A percentile compares a stretch with the other conserved stretches of the same genome.
Conservation (phyloP, 768 basidiomycete genomes). For the Suillus weaverae region DNA sequence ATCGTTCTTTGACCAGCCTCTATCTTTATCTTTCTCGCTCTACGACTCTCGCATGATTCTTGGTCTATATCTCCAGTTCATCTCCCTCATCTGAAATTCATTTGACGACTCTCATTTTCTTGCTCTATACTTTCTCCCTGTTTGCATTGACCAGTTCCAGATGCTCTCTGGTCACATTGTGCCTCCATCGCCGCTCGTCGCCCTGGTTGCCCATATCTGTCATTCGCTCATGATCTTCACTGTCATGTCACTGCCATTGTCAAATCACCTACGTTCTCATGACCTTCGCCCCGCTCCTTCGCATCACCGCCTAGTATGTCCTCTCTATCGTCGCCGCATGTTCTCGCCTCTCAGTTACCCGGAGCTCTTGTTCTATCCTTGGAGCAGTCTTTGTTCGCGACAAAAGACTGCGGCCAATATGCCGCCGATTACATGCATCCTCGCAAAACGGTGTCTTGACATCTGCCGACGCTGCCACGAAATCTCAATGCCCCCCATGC, state of each 20-base stretch:
- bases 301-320: not conserved
- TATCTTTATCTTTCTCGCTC: not conserved
- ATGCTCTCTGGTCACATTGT: not conserved
- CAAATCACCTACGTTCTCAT: not conserved
- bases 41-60: not conserved
- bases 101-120: not conserved
- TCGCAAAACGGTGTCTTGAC: not conserved
- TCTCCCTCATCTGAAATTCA: not conserved
- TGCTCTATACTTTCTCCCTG: not conserved
- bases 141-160: not conserved
- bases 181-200: not conserved
- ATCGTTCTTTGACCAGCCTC: not conserved
- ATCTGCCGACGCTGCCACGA: conserved; percentile 26
- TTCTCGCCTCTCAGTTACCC: conserved; percentile 2
- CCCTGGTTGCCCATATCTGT: not conserved
- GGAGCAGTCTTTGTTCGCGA: not conserved
- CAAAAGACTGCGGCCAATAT: conserved; percentile 5
- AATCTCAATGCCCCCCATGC: conserved; percentile 28
- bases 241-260: not conserved
- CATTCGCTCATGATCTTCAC: not conserved
- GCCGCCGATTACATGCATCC: not conserved
- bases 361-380: not conserved
- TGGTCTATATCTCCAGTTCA: not conserved
- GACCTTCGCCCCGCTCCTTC: not conserved
- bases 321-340: not conserved